These are phyloP conservation scores for Xylariaceae sp. DNA, from an alignment of 2,329 filamentous ascomycete genomes.

Conservation along the genomic window DNA sequence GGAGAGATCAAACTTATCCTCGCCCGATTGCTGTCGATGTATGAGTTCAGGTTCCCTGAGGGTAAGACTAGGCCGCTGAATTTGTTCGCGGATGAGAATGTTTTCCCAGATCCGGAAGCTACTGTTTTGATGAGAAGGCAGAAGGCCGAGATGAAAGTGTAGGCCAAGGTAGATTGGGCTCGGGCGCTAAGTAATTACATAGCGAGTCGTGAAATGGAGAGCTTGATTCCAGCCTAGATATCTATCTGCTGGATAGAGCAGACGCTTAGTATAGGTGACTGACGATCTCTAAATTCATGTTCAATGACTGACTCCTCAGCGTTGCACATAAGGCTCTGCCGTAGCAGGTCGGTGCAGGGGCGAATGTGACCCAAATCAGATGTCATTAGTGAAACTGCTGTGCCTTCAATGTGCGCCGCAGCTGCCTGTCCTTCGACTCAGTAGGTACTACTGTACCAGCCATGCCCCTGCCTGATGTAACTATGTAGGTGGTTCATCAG, in stretches of 20 bases:
- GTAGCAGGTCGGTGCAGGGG: neutral
- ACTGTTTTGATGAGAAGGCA: conserved; percentile 10
- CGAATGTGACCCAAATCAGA: neutral
- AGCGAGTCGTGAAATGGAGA: neutral
- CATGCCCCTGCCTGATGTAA: neutral
- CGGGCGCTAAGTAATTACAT: neutral
- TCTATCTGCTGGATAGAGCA: neutral
- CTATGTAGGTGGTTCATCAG: neutral
- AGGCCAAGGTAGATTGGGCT: neutral
- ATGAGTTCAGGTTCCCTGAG: conserved; percentile 5
- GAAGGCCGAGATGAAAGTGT: neutral
- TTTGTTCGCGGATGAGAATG: conserved; percentile 9
- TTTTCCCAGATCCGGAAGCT: conserved; percentile 8
- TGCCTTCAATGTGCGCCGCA: neutral
- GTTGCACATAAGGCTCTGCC: neutral
- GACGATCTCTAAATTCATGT: neutral
- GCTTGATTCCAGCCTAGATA: neutral
- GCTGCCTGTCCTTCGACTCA: neutral
- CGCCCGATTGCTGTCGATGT: conserved; percentile 3
- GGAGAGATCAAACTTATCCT: conserved; percentile 17
- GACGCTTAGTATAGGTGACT: neutral
- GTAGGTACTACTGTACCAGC: neutral
- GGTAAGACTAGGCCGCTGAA: neutral
- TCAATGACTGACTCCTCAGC: neutral
- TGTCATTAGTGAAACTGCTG: too few relatives aligned